phyloP scores from a whole-genome alignment of 129 eudicot species.

The Flaveria bidentis region DNA sequence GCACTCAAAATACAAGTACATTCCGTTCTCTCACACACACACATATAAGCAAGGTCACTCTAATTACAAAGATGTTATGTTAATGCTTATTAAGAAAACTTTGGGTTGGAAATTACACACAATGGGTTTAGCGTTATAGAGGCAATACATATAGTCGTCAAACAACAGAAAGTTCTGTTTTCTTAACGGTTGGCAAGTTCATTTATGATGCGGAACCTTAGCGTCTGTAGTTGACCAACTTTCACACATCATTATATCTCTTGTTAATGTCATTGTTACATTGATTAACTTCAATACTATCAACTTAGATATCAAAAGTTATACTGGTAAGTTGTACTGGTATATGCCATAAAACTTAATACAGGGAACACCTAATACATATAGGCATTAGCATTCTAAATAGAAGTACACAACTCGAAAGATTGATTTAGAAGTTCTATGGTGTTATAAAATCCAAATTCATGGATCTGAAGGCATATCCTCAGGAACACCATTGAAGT shows the following conservation, averaged over 20 bases:
- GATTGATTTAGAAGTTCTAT: conserved; percentile 2
- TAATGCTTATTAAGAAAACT: background rate
- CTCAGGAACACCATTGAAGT: background rate
- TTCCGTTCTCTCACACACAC: background rate
- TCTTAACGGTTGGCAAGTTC: conserved; percentile 3
- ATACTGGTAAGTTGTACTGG: background rate
- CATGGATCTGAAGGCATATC: background rate
- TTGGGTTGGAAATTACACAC: background rate
- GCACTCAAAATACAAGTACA: background rate
- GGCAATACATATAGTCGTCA: background rate
- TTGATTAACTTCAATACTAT: background rate
- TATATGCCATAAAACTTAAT: background rate
- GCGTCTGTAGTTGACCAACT: background rate
- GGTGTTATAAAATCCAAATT: background rate
- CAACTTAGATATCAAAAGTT: background rate
- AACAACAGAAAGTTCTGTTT: background rate
- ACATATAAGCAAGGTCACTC: background rate
- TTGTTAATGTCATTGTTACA: background rate
- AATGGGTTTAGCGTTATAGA: background rate
- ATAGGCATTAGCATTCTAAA: background rate
- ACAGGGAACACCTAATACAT: conserved; percentile 6
- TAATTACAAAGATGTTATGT: background rate
- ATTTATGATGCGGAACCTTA: background rate
- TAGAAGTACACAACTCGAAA: background rate
- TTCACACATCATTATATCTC: background rate